Evolutionary conservation across 2,329 filamentous ascomycete species (phyloP), one percentile per base, ranked within the genome.

Genomic region (Alternaria gaisen): DNA sequence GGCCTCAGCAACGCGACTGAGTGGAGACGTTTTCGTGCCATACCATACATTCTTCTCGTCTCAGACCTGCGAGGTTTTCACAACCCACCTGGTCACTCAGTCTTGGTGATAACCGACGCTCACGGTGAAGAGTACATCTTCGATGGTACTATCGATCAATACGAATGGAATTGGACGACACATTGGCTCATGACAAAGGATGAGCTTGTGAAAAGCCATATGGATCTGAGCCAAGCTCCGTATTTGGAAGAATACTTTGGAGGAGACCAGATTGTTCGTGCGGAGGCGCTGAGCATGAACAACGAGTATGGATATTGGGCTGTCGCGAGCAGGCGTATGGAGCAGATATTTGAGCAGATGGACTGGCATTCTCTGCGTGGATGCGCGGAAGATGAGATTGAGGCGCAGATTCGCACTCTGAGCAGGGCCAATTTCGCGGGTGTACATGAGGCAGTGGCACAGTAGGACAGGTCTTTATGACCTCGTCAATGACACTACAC

Each of bases 141-240:
- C 6, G 53, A 55, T 16, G 42, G 42, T 41, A 55, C 41, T 18
- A 28, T 28, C 18, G 42, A 55, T 11, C 53, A 54, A 38, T 55
- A 28, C 32, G 53, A 30, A 32, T n/a, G 41, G 16, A 3, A 46
- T 7, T 55, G 53, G 53, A n/a, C 14, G 32, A 55, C 22, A 14
- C 30, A 47, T 40, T 55, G 42, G 42, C 42, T 55, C 11, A 34
- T 55, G 53, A 24, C 53, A 20, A 16, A 14, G 32, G n/a, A 28
- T 6, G 41, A 47, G 32, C 12, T 42, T 16, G 20, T 38, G 14
- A 8, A 14, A 7, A 40, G 24, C 22, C 42, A 47, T 14, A 20
- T 47, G 12, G 11, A 44, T n/a, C 20, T 28, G 14, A 18, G 3
- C 12, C n/a, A 12, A 16, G 34, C 14, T 14, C 32, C 32, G 32